A percentile compares a stretch with the other conserved stretches of the same genome.
phyloP scores from a whole-genome alignment of 306 rosid species.

The Prunus armeniaca region DNA sequence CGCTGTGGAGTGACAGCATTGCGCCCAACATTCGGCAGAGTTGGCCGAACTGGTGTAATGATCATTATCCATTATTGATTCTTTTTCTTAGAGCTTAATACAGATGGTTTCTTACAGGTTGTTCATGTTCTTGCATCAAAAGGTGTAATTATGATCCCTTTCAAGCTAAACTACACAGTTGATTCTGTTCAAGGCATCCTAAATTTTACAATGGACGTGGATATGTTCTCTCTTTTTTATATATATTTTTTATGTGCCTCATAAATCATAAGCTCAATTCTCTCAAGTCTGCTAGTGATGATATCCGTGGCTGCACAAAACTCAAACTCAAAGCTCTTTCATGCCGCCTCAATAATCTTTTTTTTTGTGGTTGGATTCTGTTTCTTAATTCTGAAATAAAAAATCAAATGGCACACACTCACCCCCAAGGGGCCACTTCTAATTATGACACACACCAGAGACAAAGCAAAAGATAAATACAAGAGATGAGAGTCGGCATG shows the following conservation, averaged over 20 bases:
- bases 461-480: background rate
- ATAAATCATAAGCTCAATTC: constrained; percentile 9
- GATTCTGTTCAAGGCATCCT: constrained; percentile 80
- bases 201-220: constrained; percentile 84
- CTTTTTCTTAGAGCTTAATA: background rate
- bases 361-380: too few relatives aligned
- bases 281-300: background rate
- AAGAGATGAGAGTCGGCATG: background rate
- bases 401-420: too few relatives aligned
- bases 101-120: constrained; percentile 32
- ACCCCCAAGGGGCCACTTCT: too few relatives aligned
- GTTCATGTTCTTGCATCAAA: constrained; percentile 55
- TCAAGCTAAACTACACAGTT: constrained; percentile 65
- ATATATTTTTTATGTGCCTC: too few relatives aligned
- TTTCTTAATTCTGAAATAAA: too few relatives aligned
- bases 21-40: constrained; percentile 76
- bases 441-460: too few relatives aligned
- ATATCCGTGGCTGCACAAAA: background rate
- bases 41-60: constrained; percentile 85
- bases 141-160: constrained; percentile 74
- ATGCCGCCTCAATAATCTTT: background rate
- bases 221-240: constrained; percentile 37
- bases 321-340: background rate
- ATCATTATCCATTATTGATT: constrained; percentile 1
- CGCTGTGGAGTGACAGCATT: constrained; percentile 83